Evolutionary conservation across 305 asterid genomes (phyloP), one percentile per base, ranked within the genome.

Genomic region (Andrographis paniculata): DNA sequence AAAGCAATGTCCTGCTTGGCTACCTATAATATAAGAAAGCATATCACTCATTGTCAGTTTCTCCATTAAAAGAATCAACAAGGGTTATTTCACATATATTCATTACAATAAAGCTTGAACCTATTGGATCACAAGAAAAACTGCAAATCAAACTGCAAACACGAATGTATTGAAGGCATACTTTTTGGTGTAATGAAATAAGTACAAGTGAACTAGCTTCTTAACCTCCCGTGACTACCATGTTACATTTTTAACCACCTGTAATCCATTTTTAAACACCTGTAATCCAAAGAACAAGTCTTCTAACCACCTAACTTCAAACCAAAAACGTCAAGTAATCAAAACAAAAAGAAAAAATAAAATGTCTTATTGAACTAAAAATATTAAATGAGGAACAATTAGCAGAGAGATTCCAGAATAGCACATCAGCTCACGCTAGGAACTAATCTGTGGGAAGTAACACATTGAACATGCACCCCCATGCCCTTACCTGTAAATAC

Each of bases 201-300:
- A 67, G 65, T 87, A 91, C 73, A 84, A 63, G 84, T 91, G 87
- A 52, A 77, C 96, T 45, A 91, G 86, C 85, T 91, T 91, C 86
- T 91, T 91, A 46, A 87, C 93, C 75, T 87, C 95, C 60, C 79
- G 48, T 11, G 99, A 80, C 60, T 77, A 93, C 4, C 96, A 75
- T 16, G 96, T 95, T 53, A 91, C 99, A 54, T 87, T 91, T 66
- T 91, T 91, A 76, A 91, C 99, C 62, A 87, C 94, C 96, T 87
- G 76, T n/a, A n/a, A n/a, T n/a, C n/a, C n/a, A n/a, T n/a, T n/a
- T n/a, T n/a, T n/a, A n/a, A n/a, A n/a, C n/a, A n/a, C n/a, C n/a
- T n/a, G n/a, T 16, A 50, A 39, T 55, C 48, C 60, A 46, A 47
- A 56, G 36, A 45, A 52, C 55, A 56, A 16, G 39, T 21, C 48